These are phyloP conservation scores for Saturnispora galanensis DNA, from an alignment of 805 yeast genomes.

Conservation along the genomic window DNA sequence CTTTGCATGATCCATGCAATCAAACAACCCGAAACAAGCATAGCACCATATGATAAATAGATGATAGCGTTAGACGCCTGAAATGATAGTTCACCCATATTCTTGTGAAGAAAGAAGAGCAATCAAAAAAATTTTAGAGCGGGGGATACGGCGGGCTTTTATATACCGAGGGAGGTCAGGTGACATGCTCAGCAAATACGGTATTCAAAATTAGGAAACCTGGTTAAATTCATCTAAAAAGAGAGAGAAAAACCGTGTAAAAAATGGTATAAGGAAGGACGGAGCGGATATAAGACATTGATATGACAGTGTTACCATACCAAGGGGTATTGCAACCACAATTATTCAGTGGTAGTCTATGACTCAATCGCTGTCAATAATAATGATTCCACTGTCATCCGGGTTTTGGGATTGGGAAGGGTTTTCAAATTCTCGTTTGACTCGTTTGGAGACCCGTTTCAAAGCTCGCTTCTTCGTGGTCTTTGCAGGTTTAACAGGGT, in stretches of 20 bases:
- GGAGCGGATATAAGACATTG: too few relatives aligned
- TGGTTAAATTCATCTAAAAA: too few relatives aligned
- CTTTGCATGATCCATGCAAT: conserved; percentile 48
- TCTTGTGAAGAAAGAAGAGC: background rate
- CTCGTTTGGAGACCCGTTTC: background rate
- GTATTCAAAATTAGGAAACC: too few relatives aligned
- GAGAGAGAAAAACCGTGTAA: too few relatives aligned
- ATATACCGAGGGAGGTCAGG: background rate
- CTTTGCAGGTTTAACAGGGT: background rate
- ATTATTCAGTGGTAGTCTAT: too few relatives aligned
- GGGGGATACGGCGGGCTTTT: too few relatives aligned
- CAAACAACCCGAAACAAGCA: conserved; percentile 43
- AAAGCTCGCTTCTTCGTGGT: background rate
- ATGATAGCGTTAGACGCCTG: conserved; percentile 52
- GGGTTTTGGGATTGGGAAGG: background rate
- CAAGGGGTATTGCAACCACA: too few relatives aligned
- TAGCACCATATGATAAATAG: conserved; percentile 47
- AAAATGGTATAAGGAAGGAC: too few relatives aligned
- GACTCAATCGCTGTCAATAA: conserved; percentile 10
- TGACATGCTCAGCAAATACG: conserved; percentile 1
- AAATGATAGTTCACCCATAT: conserved; percentile 28
- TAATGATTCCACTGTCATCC: conserved; percentile 10
- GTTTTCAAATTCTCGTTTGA: background rate
- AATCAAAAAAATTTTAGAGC: background rate
- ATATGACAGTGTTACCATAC: too few relatives aligned